phyloP scores from a whole-genome alignment of 345 rosid species.

The Sisymbrium irio region DNA sequence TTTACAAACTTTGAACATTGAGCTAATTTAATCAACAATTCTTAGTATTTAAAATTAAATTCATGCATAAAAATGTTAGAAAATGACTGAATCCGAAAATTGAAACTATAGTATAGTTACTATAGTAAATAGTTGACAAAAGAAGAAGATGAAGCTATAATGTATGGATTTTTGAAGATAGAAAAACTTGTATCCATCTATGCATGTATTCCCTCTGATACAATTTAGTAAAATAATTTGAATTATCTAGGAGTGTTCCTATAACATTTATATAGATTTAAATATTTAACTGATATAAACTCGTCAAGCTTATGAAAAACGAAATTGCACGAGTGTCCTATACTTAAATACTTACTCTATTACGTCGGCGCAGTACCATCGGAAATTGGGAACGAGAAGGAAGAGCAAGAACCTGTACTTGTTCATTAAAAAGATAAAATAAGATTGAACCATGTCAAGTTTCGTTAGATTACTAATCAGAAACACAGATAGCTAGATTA shows the following conservation, averaged over 20 bases:
- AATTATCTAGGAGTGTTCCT: neutral
- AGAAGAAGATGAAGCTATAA: no score
- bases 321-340: neutral
- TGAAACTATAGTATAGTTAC: no score
- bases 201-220: neutral
- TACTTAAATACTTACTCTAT: neutral
- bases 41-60: no score
- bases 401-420: neutral
- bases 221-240: neutral
- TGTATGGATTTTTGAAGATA: neutral
- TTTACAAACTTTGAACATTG: neutral
- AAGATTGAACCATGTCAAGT: neutral
- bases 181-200: neutral
- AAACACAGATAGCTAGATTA: no score
- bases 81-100: neutral
- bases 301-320: neutral
- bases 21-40: no score
- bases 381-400: neutral
- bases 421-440: neutral
- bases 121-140: no score
- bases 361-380: neutral
- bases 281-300: neutral
- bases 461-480: neutral
- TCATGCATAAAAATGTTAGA: neutral
- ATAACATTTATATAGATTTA: neutral